Percentiles rank a stretch among this genome's conserved stretches.
These are phyloP conservation scores for Malus orientalis DNA, from an alignment of 306 rosid genomes.

Conservation along the genomic window DNA sequence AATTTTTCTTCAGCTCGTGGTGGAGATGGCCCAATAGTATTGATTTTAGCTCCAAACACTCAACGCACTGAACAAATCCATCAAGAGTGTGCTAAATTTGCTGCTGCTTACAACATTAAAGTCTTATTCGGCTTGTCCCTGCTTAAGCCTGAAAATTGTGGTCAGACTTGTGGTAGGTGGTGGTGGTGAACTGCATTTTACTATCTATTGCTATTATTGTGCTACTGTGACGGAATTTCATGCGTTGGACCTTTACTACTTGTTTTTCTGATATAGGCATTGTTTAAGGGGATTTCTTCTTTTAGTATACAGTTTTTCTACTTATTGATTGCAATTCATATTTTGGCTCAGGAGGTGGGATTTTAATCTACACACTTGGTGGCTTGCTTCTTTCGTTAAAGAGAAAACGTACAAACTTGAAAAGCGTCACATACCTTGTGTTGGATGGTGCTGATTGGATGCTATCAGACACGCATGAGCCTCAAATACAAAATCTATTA, in stretches of 20 bases:
- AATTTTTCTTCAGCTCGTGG: slow-evolving; percentile 46
- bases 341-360: slow-evolving; percentile 73
- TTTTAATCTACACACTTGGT: slow-evolving; percentile 91
- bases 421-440: slow-evolving; percentile 93
- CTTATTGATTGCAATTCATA: slow-evolving; percentile 13
- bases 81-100: slow-evolving; percentile 87
- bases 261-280: neutral
- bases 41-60: slow-evolving; percentile 89
- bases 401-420: slow-evolving; percentile 85
- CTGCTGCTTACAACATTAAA: slow-evolving; percentile 87
- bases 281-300: neutral
- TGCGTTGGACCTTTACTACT: neutral
- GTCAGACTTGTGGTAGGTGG: slow-evolving; percentile 1
- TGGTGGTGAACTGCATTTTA: no score
- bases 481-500: slow-evolving; percentile 85
- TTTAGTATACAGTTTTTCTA: neutral
- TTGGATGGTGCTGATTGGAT: slow-evolving; percentile 96
- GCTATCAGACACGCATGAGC: slow-evolving; percentile 7
- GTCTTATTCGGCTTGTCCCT: neutral
- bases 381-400: slow-evolving; percentile 90
- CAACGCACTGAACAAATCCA: slow-evolving; percentile 94
- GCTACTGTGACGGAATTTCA: no score
- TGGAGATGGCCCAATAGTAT: slow-evolving; percentile 96
- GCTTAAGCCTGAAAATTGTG: slow-evolving; percentile 33
- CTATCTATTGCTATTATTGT: no score